A percentile compares a stretch with the other conserved stretches of the same genome.
These are phyloP conservation scores for Cyberlindnera lachancei DNA, from an alignment of 805 yeast species.

Conservation along the genomic window DNA sequence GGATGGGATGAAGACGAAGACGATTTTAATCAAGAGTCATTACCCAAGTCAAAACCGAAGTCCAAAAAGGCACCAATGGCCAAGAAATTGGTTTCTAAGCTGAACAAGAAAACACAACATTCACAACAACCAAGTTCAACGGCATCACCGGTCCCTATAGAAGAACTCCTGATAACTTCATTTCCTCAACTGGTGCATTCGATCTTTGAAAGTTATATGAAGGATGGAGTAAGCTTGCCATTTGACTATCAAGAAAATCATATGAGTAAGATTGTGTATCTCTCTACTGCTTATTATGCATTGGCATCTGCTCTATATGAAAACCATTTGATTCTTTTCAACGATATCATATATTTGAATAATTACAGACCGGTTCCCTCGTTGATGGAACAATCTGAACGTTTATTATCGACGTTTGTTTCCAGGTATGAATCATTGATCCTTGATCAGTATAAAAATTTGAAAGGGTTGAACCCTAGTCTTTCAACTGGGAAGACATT, in stretches of 20 bases:
- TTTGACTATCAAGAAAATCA: slow-evolving; percentile 8
- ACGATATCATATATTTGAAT: slow-evolving; percentile 13
- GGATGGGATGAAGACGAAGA: slow-evolving; percentile 1
- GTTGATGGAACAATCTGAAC: slow-evolving; percentile 38
- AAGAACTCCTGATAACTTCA: neutral
- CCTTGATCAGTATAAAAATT: neutral
- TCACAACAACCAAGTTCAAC: neutral
- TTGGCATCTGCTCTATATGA: slow-evolving; percentile 11
- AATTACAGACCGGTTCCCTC: slow-evolving; percentile 4
- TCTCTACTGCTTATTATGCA: slow-evolving; percentile 13
- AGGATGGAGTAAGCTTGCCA: slow-evolving; percentile 7
- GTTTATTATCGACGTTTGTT: slow-evolving; percentile 9
- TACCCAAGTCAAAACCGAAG: slow-evolving; percentile 4
- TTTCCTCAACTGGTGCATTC: slow-evolving; percentile 11
- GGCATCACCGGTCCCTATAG: neutral
- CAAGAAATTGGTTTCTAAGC: slow-evolving; percentile 17
- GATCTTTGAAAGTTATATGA: slow-evolving; percentile 13
- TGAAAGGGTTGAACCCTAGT: slow-evolving; percentile 16
- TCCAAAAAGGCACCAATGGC: no score
- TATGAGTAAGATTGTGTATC: slow-evolving; percentile 11
- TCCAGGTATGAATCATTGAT: slow-evolving; percentile 8
- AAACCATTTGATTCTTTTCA: slow-evolving; percentile 11
- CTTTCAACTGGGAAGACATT: slow-evolving; percentile 11
- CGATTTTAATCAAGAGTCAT: slow-evolving; percentile 2
- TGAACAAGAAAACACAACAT: slow-evolving; percentile 9